phyloP scores from a whole-genome alignment of 2,329 filamentous ascomycete genomes.

The Penicillium oxalicum region DNA sequence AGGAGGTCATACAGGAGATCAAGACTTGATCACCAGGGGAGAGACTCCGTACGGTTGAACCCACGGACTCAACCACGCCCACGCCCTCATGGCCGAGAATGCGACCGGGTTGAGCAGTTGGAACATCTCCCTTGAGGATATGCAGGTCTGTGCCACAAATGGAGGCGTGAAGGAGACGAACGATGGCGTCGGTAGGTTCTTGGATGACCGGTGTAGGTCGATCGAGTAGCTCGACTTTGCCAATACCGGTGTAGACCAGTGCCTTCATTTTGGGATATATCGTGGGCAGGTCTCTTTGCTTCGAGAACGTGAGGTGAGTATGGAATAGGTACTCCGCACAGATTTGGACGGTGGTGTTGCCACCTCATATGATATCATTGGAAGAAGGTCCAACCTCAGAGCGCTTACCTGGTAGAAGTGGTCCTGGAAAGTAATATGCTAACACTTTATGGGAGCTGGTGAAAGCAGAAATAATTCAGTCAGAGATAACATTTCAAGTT shows the following conservation, averaged over 20 bases:
- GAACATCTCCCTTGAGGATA: conserved; percentile 51
- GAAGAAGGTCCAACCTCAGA: no score
- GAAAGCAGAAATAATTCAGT: no score
- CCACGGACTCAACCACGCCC: conserved; percentile 44
- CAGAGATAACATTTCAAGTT: no score
- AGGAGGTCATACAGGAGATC: conserved; percentile 48
- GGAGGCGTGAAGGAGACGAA: conserved; percentile 45
- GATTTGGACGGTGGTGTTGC: no score
- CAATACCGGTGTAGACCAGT: conserved; percentile 39
- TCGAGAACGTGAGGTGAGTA: no score
- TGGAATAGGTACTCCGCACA: neutral
- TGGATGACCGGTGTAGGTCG: conserved; percentile 40
- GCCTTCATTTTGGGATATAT: conserved; percentile 39
- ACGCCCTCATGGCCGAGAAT: conserved; percentile 52
- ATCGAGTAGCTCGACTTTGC: conserved; percentile 37
- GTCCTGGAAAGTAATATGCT: no score
- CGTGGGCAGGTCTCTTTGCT: neutral
- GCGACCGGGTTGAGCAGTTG: conserved; percentile 42
- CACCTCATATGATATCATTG: no score
- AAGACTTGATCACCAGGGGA: conserved; percentile 49
- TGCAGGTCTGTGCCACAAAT: conserved; percentile 54
- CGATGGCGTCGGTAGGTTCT: conserved; percentile 44
- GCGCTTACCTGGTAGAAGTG: no score
- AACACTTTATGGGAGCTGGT: no score
- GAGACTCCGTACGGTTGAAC: conserved; percentile 43